phyloP scores from a whole-genome alignment of 257 asterid genomes.

The Nicotiana tabacum region DNA sequence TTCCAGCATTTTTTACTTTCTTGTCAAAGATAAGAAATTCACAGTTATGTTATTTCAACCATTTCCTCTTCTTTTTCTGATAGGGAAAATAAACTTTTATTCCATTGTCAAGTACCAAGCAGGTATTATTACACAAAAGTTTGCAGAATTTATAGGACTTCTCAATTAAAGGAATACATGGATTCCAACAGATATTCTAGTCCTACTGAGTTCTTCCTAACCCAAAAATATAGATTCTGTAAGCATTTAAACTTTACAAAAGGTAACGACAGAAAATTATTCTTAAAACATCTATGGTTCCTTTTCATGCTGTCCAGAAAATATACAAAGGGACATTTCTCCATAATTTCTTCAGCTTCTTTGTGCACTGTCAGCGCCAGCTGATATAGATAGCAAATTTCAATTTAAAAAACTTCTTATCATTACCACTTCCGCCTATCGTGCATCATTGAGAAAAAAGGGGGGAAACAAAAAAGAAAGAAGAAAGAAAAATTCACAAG shows the following conservation, averaged over 20 bases:
- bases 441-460: neutral
- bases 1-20: neutral
- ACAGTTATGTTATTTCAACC: neutral
- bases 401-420: neutral
- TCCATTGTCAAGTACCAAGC: neutral
- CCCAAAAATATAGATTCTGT: neutral
- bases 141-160: constrained; percentile 5
- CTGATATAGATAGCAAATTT: neutral
- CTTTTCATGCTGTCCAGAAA: neutral
- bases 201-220: neutral
- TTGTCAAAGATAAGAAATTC: neutral
- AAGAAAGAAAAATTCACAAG: neutral
- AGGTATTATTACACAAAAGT: neutral
- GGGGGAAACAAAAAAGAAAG: neutral
- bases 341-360: constrained; percentile 1
- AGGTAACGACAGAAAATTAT: neutral
- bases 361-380: neutral
- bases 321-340: neutral
- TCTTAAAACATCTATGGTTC: neutral
- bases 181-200: constrained; percentile 3
- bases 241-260: neutral
- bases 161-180: neutral
- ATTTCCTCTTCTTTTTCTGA: neutral
- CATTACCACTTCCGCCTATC: neutral
- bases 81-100: neutral